phyloP scores from a whole-genome alignment of 2,329 filamentous ascomycete genomes.

The Diaporthe destruens region DNA sequence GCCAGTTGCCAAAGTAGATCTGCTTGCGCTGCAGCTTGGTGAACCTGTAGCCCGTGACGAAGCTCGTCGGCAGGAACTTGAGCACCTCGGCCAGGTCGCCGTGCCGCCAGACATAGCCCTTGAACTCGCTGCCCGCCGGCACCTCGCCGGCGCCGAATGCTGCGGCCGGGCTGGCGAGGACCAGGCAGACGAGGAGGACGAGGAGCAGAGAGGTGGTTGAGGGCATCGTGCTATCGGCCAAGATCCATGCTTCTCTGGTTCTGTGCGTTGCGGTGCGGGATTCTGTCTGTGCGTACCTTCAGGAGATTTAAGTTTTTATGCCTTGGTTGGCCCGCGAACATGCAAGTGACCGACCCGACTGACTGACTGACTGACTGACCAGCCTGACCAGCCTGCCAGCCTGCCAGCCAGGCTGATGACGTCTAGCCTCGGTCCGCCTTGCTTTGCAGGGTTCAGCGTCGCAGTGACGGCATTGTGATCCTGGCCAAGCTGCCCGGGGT shows the following conservation, averaged over 20 bases:
- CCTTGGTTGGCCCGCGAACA: not conserved
- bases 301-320: not conserved
- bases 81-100: constrained; percentile 56
- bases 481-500: not conserved
- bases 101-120: constrained; percentile 57
- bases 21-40: constrained; percentile 54
- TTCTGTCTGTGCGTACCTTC: not conserved
- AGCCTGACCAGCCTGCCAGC: too few species aligned
- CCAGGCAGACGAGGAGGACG: constrained; percentile 35
- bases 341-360: constrained; percentile 16
- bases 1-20: constrained; percentile 49
- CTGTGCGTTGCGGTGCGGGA: too few species aligned
- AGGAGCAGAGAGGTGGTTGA: constrained; percentile 19
- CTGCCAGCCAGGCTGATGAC: constrained; percentile 1
- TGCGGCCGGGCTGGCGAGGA: constrained; percentile 49
- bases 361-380: not conserved
- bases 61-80: constrained; percentile 53
- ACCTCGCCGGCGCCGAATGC: constrained; percentile 57
- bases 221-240: constrained; percentile 34
- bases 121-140: constrained; percentile 54
- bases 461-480: not conserved
- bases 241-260: not conserved
- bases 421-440: constrained; percentile 9
- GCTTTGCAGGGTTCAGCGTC: not conserved
- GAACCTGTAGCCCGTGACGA: constrained; percentile 54